A percentile compares a stretch with the other conserved stretches of the same genome.
phyloP scores from a whole-genome alignment of 192 early-diverging fungal genomes.

The Podila clonocystis region DNA sequence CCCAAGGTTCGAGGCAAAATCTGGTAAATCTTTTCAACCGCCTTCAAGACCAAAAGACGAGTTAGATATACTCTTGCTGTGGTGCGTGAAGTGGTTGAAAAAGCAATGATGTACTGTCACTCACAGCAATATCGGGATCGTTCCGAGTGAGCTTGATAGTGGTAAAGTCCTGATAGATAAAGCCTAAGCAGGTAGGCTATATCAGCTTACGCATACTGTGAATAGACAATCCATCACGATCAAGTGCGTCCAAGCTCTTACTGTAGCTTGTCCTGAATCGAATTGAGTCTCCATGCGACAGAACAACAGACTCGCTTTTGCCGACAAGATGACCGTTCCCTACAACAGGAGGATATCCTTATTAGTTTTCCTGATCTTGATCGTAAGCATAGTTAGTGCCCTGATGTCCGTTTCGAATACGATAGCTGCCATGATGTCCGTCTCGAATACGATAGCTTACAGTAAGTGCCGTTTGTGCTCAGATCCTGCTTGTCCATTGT shows the following conservation, averaged over 20 bases:
- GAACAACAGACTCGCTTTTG: slow-evolving; percentile 60
- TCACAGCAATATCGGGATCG: slow-evolving; percentile 53
- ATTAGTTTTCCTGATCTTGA: too few species aligned
- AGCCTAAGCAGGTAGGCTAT: neutral
- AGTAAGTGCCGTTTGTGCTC: slow-evolving; percentile 69
- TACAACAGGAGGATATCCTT: neutral
- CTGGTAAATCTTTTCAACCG: slow-evolving; percentile 19
- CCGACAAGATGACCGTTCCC: slow-evolving; percentile 65
- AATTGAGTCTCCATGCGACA: slow-evolving; percentile 68
- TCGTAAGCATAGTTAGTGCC: too few species aligned
- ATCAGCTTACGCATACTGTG: neutral
- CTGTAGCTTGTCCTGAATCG: slow-evolving; percentile 61
- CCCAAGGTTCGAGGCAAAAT: slow-evolving; percentile 34
- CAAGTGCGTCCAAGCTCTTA: neutral
- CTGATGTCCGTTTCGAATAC: too few species aligned
- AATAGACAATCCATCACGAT: neutral
- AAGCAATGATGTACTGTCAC: slow-evolving; percentile 15
- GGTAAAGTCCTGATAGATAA: slow-evolving; percentile 18
- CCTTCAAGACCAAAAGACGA: neutral
- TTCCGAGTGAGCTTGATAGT: neutral
- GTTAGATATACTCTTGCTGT: neutral
- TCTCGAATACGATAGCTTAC: slow-evolving; percentile 7
- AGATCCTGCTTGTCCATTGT: slow-evolving; percentile 46
- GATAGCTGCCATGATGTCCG: slow-evolving; percentile 2
- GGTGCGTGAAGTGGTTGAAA: neutral